Conservation (phyloP, 2,329 filamentous ascomycete species). For the Neofusicoccum cordaticola region DNA sequence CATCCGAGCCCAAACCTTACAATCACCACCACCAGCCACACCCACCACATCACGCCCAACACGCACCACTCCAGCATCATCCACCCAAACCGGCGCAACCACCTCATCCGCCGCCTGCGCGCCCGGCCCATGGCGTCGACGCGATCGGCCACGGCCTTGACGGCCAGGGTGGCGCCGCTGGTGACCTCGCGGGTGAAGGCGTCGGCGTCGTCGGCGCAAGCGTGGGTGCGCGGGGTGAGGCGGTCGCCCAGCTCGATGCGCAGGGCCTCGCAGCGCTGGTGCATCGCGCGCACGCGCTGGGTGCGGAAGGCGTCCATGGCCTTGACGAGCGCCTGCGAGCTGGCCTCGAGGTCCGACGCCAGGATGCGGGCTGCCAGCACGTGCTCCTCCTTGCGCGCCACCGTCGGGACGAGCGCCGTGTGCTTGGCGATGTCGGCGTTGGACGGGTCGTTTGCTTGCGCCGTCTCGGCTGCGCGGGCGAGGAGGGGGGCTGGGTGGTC, state of each 20-base stretch:
- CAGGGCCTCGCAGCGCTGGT: conserved; percentile 41
- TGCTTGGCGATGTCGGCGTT: conserved; percentile 22
- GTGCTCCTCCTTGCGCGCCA: conserved; percentile 51
- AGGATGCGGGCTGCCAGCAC: conserved; percentile 54
- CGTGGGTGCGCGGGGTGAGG: conserved; percentile 60
- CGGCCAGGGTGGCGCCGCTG: conserved; percentile 71
- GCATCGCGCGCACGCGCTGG: conserved; percentile 45
- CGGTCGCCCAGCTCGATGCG: conserved; percentile 48
- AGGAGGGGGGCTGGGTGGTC: conserved; percentile 33
- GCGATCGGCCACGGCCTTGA: conserved; percentile 76
- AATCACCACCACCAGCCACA: conserved; percentile 85
- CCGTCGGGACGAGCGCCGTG: conserved; percentile 40
- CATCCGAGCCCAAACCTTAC: conserved; percentile 64
- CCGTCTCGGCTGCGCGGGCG: conserved; percentile 41
- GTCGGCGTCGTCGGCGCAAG: conserved; percentile 75
- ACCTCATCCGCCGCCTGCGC: conserved; percentile 68
- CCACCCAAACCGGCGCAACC: conserved; percentile 71
- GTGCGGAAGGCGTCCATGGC: conserved; percentile 51
- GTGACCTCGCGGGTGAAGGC: conserved; percentile 73
- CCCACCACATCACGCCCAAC: conserved; percentile 88
- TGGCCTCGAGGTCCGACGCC: conserved; percentile 46
- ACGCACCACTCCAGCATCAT: conserved; percentile 79
- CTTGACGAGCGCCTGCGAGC: conserved; percentile 47
- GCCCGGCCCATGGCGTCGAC: conserved; percentile 69
- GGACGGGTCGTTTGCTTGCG: conserved; percentile 25